Conservation (phyloP, 805 yeast species). For the Tetrapisispora iriomotensis region DNA sequence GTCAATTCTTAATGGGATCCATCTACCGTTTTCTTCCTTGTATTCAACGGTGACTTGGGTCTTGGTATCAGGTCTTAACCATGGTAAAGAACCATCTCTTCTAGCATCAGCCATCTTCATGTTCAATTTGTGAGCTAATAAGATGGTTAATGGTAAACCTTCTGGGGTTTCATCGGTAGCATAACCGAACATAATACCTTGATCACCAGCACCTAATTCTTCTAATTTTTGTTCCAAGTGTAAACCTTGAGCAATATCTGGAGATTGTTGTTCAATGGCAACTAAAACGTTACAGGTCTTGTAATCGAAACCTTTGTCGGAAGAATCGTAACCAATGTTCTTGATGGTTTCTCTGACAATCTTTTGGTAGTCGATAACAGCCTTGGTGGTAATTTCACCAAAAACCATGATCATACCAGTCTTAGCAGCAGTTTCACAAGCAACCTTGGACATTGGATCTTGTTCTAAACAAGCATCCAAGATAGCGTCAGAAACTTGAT, state of each 20-base stretch:
- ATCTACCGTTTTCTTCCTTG: slow-evolving; percentile 89
- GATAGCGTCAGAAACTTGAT: slow-evolving; percentile 97
- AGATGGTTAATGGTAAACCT: slow-evolving; percentile 87
- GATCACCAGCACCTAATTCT: slow-evolving; percentile 99
- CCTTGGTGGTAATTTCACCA: slow-evolving; percentile 98
- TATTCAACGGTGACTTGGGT: slow-evolving; percentile 98
- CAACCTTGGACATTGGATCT: slow-evolving; percentile 97
- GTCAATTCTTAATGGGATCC: slow-evolving; percentile 91
- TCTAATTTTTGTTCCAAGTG: slow-evolving; percentile 93
- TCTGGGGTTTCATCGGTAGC: slow-evolving; percentile 99
- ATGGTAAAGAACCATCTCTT: slow-evolving; percentile 85
- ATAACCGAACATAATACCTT: slow-evolving; percentile 99
- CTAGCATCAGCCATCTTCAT: slow-evolving; percentile 95
- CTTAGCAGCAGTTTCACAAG: slow-evolving; percentile 98
- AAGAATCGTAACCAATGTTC: slow-evolving; percentile 94
- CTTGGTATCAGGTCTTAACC: slow-evolving; percentile 99
- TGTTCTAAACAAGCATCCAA: slow-evolving; percentile 92
- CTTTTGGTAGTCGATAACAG: slow-evolving; percentile 91
- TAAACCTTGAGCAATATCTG: slow-evolving; percentile 98
- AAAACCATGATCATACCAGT: slow-evolving; percentile 99
- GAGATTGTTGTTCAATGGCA: slow-evolving; percentile 98
- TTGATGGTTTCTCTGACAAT: slow-evolving; percentile 96
- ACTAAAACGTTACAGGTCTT: slow-evolving; percentile 98
- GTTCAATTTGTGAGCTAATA: slow-evolving; percentile 92
- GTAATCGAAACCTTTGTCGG: slow-evolving; percentile 96